These are phyloP conservation scores for Mrakia blollopis DNA, from an alignment of 768 basidiomycete species.

Conservation along the genomic window DNA sequence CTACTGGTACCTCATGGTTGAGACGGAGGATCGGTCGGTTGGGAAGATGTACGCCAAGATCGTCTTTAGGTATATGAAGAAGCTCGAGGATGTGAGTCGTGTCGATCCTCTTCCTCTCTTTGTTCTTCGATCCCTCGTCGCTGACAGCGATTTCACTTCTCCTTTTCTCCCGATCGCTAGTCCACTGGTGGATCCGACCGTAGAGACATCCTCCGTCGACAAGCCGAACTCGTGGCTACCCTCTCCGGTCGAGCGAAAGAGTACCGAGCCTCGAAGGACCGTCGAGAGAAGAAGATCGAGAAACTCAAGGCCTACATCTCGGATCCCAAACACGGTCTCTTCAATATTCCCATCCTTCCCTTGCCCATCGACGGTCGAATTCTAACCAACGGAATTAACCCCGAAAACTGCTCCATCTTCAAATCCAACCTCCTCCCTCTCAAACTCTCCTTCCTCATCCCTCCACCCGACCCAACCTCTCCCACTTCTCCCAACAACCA, in stretches of 20 bases:
- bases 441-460: conserved; percentile 71
- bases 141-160: neutral
- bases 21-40: conserved; percentile 73
- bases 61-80: conserved; percentile 82
- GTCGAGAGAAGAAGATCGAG: conserved; percentile 94
- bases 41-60: conserved; percentile 92
- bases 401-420: conserved; percentile 92
- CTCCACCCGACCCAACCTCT: neutral
- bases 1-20: conserved; percentile 97
- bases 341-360: conserved; percentile 68
- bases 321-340: conserved; percentile 79
- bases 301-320: conserved; percentile 78
- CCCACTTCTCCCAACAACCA: neutral
- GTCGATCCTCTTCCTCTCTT: neutral
- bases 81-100: conserved; percentile 68
- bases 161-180: conserved; percentile 30
- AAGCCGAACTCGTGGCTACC: conserved; percentile 80
- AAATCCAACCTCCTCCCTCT: conserved; percentile 94
- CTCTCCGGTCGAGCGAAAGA: conserved; percentile 82
- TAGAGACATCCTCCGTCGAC: conserved; percentile 80
- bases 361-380: conserved; percentile 86
- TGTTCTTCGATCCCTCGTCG: neutral
- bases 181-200: conserved; percentile 64
- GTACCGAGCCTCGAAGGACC: conserved; percentile 81
- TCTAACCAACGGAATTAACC: conserved; percentile 74